Evolutionary conservation across 2,329 filamentous ascomycete species (phyloP), one percentile per base, ranked within the genome.

Genomic region (Blastomyces emzantsi): DNA sequence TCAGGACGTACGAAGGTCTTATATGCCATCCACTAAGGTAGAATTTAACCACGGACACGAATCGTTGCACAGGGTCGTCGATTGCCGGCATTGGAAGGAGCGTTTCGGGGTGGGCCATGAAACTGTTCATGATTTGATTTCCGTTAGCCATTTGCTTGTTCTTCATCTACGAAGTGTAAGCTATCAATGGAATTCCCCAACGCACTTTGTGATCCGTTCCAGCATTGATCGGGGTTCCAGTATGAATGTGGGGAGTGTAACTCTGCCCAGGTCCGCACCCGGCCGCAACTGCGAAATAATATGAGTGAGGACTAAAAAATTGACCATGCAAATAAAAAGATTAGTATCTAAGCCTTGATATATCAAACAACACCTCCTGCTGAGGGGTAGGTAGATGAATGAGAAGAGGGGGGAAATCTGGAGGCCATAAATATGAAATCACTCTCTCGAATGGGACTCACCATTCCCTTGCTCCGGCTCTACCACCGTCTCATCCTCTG

Each of bases 11-110:
- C 91, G 92, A 90, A 73, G 94, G 94, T 77, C 93, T 94, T 74
- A 99, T 97, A 76, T 99, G 94, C 94, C 94, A 99, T 71, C 94
- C 94, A 76, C 92, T 96, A 55, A 99, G 82, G 77, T 99, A 99
- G 77, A 99, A 99, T 78, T 95, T 97, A 73, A 97, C 90, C 60
- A 99, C 94, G 17, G 92, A 90, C 39, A 97, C 87, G 73, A 99
- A 99, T 74, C 94, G 86, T 72, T 93, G 82, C 63, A 91, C 81
- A 0, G 94, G 93, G 72, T 99, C 93, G 61, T 97, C 90, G 70
- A 97, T 90, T 57, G 85, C 80, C 55, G 93, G 85, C 76, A 97
- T 94, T 43, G 89, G 88, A 4, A 99, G 85, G 41, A 99, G 87
- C 72, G 92, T 95, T 78, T 99, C 94, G 51, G 94, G 94, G 74